Evolutionary conservation across 345 rosid species (phyloP).

Genomic region (Syzygium aqueum): DNA sequence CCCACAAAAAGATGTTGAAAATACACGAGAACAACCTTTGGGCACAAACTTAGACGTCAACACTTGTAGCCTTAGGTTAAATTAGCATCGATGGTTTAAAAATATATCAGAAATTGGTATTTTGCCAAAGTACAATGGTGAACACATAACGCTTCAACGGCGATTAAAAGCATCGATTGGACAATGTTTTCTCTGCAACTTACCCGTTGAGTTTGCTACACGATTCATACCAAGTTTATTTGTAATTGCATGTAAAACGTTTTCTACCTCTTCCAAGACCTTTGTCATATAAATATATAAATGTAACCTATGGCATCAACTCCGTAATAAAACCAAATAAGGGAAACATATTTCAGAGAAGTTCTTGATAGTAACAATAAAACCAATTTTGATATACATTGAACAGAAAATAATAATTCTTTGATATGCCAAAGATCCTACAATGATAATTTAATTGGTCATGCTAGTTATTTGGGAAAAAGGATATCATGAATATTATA

Average conservation of each 20-base stretch:
- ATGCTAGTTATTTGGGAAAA: background rate
- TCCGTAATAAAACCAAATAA: background rate
- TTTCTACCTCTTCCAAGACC: background rate
- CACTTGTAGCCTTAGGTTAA: background rate
- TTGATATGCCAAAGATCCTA: background rate
- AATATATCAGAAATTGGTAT: no score
- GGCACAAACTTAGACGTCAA: background rate
- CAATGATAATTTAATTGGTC: background rate
- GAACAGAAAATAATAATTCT: background rate
- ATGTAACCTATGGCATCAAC: background rate
- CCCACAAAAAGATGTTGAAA: no score
- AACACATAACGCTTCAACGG: no score
- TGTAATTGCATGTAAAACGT: background rate
- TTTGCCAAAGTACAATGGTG: no score
- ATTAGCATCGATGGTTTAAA: background rate
- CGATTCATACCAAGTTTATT: background rate
- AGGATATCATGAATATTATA: background rate
- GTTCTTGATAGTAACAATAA: background rate
- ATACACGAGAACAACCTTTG: background rate
- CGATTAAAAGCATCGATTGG: background rate
- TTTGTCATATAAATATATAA: background rate
- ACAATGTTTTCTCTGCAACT: background rate
- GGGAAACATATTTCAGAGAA: background rate
- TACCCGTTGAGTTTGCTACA: background rate
- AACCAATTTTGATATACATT: background rate